phyloP scores from a whole-genome alignment of 2,329 filamentous ascomycete genomes.

The Immersiporthe knoxdaviesiana region DNA sequence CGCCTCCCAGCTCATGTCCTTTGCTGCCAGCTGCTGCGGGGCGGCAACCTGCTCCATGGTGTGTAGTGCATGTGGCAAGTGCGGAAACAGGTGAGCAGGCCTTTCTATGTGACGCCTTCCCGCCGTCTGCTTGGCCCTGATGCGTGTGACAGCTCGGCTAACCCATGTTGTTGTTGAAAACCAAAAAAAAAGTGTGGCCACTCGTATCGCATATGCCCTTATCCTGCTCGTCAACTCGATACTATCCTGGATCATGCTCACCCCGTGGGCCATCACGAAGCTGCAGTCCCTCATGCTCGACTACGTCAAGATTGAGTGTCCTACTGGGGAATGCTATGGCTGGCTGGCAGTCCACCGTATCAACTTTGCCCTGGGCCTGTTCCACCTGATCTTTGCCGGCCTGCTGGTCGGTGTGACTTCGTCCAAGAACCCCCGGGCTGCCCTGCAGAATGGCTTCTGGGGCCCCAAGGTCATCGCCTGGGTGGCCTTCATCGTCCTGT shows the following conservation, averaged over 20 bases:
- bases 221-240: conserved; percentile 95
- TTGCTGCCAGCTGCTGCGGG: conserved; percentile 90
- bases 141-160: conserved; percentile 30
- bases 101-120: conserved; percentile 8
- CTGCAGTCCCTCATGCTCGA: conserved; percentile 89
- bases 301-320: conserved; percentile 94
- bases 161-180: too few relatives aligned
- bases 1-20: conserved; percentile 66
- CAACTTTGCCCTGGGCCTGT: conserved; percentile 94
- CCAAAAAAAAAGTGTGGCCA: conserved; percentile 74
- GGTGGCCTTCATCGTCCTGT: conserved; percentile 83
- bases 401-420: conserved; percentile 85
- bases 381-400: conserved; percentile 85
- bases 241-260: conserved; percentile 98
- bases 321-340: conserved; percentile 87
- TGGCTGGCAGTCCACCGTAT: conserved; percentile 97
- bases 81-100: conserved; percentile 78
- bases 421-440: conserved; percentile 84
- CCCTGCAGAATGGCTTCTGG: conserved; percentile 98
- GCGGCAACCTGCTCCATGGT: conserved; percentile 96
- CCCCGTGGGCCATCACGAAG: conserved; percentile 96
- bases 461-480: conserved; percentile 92
- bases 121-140: conserved; percentile 12
- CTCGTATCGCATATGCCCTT: conserved; percentile 93
- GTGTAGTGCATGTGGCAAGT: conserved; percentile 94